Percentiles rank a stretch among this genome's conserved stretches.
These are phyloP conservation scores for Kokia cookei DNA, from an alignment of 441 rosid genomes.

Conservation along the genomic window DNA sequence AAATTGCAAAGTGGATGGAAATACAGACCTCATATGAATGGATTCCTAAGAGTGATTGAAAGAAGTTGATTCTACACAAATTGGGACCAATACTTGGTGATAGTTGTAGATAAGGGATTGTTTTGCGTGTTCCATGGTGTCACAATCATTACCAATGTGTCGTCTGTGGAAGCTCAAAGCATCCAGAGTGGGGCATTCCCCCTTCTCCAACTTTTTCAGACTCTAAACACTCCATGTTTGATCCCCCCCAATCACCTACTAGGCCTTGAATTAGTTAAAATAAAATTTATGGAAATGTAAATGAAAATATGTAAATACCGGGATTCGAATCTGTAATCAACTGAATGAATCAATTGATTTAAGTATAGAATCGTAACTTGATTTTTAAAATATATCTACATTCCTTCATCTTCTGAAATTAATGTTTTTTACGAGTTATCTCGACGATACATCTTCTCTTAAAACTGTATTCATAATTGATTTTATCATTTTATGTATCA, in stretches of 20 bases:
- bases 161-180: constrained; percentile 1
- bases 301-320: too few species aligned
- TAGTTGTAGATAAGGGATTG: background rate
- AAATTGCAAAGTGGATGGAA: too few species aligned
- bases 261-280: too few species aligned
- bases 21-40: background rate
- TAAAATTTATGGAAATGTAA: too few species aligned
- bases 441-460: too few species aligned
- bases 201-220: background rate
- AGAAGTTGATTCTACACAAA: background rate
- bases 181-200: constrained; percentile 5
- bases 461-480: background rate
- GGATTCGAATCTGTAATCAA: background rate
- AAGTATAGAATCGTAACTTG: too few species aligned
- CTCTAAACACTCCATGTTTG: background rate
- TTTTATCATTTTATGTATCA: background rate
- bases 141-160: constrained; percentile 4
- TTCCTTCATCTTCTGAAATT: too few species aligned
- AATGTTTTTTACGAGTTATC: too few species aligned
- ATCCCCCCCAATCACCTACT: background rate
- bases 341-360: too few species aligned
- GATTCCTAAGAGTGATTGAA: background rate
- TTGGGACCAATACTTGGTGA: background rate
- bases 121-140: background rate
- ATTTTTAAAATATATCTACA: too few species aligned